Evolutionary conservation across 208 protist species (phyloP).

Genomic region (Leishmania turanica): DNA sequence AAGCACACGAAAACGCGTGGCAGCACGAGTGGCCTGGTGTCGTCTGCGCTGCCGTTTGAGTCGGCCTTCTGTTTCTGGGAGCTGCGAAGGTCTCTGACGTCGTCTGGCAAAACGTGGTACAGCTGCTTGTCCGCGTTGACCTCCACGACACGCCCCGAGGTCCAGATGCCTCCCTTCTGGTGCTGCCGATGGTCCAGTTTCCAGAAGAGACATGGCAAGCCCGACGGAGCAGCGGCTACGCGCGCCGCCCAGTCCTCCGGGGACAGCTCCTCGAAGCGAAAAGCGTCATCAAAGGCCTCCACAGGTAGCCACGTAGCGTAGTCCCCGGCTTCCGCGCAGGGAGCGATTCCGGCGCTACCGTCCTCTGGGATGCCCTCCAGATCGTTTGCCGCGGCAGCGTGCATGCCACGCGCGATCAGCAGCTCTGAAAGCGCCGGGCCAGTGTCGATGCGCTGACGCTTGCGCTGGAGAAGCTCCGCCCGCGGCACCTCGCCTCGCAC

Average conservation of each 20-base stretch:
- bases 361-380: slow-evolving; percentile 3
- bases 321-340: slow-evolving; percentile 7
- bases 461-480: slow-evolving; percentile 82
- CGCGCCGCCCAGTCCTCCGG: slow-evolving; percentile 68
- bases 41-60: neutral
- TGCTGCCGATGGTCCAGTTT: slow-evolving; percentile 32
- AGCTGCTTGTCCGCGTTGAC: slow-evolving; percentile 20
- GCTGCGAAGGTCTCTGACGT: neutral
- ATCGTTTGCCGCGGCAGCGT: neutral
- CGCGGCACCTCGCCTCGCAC: slow-evolving; percentile 84
- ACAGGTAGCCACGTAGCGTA: slow-evolving; percentile 89
- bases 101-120: slow-evolving; percentile 21
- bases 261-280: slow-evolving; percentile 82
- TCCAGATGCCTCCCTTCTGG: slow-evolving; percentile 20
- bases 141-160: slow-evolving; percentile 23
- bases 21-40: slow-evolving; percentile 19
- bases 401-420: slow-evolving; percentile 69
- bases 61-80: neutral
- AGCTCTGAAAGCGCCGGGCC: slow-evolving; percentile 59
- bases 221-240: slow-evolving; percentile 22
- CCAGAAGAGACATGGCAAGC: slow-evolving; percentile 53
- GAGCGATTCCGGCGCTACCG: neutral
- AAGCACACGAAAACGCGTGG: slow-evolving; percentile 93
- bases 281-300: slow-evolving; percentile 92
- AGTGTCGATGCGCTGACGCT: slow-evolving; percentile 66